These are phyloP conservation scores for Rhizopus delemar DNA, from an alignment of 371 early-diverging fungal genomes.

Conservation along the genomic window DNA sequence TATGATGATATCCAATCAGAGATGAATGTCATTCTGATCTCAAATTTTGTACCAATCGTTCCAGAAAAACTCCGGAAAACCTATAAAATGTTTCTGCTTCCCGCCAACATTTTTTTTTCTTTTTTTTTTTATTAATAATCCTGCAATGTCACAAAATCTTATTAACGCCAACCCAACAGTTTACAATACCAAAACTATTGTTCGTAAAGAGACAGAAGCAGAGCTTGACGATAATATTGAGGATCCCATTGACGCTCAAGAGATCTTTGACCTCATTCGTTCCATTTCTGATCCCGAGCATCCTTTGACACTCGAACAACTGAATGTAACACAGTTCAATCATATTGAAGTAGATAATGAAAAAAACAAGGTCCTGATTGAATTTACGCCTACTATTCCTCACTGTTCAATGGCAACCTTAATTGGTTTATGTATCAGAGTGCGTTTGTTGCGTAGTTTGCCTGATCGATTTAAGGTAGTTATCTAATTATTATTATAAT, in stretches of 20 bases:
- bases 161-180: slow-evolving; percentile 86
- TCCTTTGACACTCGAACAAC: slow-evolving; percentile 93
- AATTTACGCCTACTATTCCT: slow-evolving; percentile 98
- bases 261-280: slow-evolving; percentile 93
- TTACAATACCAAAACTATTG: slow-evolving; percentile 60
- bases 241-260: slow-evolving; percentile 84
- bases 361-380: slow-evolving; percentile 66
- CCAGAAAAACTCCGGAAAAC: too few species aligned
- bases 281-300: slow-evolving; percentile 99
- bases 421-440: slow-evolving; percentile 97
- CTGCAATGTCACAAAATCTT: not conserved
- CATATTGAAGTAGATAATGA: slow-evolving; percentile 81
- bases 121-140: not conserved
- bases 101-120: too few species aligned
- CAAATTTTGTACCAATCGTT: too few species aligned
- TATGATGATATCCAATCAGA: too few species aligned
- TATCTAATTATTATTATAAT: too few species aligned
- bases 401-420: slow-evolving; percentile 99
- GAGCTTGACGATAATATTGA: slow-evolving; percentile 70
- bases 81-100: too few species aligned
- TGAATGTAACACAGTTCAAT: slow-evolving; percentile 87
- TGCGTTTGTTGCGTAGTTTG: slow-evolving; percentile 83
- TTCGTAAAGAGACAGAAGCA: slow-evolving; percentile 54
- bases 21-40: too few species aligned
- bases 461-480: slow-evolving; percentile 81